Evolutionary conservation across 2,329 filamentous ascomycete genomes (phyloP).

Genomic region (Blumeria graminis): DNA sequence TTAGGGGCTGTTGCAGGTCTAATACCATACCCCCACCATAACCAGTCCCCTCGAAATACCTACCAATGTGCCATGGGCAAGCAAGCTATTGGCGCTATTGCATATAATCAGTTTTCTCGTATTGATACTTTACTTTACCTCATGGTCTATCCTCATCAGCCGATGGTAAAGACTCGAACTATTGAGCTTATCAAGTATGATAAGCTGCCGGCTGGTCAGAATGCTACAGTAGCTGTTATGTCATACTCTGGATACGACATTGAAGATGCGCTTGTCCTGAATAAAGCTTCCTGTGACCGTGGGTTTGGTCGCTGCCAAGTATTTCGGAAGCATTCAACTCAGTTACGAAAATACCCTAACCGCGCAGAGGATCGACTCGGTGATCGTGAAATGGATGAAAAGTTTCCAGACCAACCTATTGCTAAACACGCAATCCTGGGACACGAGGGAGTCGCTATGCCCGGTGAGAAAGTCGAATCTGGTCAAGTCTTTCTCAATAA

Average conservation of each 20-base stretch:
- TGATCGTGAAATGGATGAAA: conserved; percentile 25
- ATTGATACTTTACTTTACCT: conserved; percentile 93
- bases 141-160: conserved; percentile 90
- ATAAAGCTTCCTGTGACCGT: conserved; percentile 85
- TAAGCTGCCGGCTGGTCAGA: conserved; percentile 88
- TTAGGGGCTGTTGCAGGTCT: conserved; percentile 85
- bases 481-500: conserved; percentile 86
- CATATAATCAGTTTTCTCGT: conserved; percentile 90
- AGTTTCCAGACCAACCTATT: conserved; percentile 34
- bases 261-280: conserved; percentile 87
- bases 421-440: conserved; percentile 53
- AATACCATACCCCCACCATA: conserved; percentile 96
- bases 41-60: conserved; percentile 93
- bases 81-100: conserved; percentile 95
- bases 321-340: conserved; percentile 79
- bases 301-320: conserved; percentile 95
- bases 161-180: conserved; percentile 91
- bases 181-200: conserved; percentile 95
- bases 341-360: conserved; percentile 75
- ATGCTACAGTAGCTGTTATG: conserved; percentile 96
- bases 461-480: conserved; percentile 53
- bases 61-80: conserved; percentile 99
- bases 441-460: conserved; percentile 66
- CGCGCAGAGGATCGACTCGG: conserved; percentile 43
- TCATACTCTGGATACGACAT: conserved; percentile 99